These are phyloP conservation scores for Thuidium tamariscinum DNA, from an alignment of 225 moss, liverwort and hornwort genomes.

Conservation along the genomic window DNA sequence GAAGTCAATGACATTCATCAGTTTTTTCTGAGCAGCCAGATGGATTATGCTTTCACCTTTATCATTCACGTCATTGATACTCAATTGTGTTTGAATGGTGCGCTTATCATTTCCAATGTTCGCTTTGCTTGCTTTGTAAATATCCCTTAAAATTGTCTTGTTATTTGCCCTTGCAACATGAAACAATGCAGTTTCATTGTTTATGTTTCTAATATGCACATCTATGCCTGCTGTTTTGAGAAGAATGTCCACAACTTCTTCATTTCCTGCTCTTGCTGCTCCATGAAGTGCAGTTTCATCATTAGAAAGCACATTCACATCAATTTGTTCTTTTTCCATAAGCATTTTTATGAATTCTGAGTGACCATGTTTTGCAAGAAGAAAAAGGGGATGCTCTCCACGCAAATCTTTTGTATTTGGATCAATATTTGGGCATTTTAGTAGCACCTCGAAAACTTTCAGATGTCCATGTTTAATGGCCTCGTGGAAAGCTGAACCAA, in stretches of 20 bases:
- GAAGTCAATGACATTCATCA: neutral
- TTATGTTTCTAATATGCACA: neutral
- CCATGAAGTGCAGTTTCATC: neutral
- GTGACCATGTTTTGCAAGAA: neutral
- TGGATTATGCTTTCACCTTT: neutral
- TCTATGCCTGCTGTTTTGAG: neutral
- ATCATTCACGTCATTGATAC: neutral
- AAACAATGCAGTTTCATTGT: neutral
- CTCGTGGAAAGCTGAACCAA: too few relatives aligned
- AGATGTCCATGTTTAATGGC: neutral
- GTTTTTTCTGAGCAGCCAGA: neutral
- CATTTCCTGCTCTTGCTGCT: neutral
- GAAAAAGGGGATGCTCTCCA: neutral
- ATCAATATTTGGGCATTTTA: neutral
- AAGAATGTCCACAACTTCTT: neutral
- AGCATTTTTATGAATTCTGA: neutral
- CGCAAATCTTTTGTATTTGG: neutral
- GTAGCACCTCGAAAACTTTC: neutral
- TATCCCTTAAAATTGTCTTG: neutral
- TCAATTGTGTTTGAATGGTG: neutral
- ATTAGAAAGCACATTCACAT: neutral
- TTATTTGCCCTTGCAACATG: neutral
- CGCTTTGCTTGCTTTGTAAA: neutral
- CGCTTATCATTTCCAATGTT: neutral
- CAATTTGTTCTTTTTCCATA: neutral